Percentiles rank a stretch among this genome's conserved stretches.
Evolutionary conservation across 2,329 filamentous ascomycete genomes (phyloP).

Genomic region (Stemphylium vesicarium): DNA sequence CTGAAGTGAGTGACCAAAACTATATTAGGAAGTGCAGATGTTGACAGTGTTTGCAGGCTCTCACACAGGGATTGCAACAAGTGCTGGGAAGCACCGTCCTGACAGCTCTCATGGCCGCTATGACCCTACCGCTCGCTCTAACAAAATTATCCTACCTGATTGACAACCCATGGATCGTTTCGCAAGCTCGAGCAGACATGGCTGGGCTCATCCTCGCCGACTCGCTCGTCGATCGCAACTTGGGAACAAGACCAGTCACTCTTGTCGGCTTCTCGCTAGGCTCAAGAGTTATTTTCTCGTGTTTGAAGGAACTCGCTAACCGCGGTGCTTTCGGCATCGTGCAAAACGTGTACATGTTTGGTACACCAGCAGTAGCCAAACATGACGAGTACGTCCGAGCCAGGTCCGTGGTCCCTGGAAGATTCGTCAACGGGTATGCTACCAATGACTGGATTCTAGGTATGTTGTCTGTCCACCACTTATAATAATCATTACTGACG

Average conservation of each 20-base stretch:
- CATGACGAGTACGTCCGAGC: slow-evolving; percentile 85
- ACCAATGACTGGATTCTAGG: slow-evolving; percentile 96
- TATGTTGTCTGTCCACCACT: slow-evolving; percentile 17
- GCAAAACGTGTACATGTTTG: slow-evolving; percentile 95
- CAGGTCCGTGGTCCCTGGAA: slow-evolving; percentile 83
- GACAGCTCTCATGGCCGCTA: slow-evolving; percentile 85
- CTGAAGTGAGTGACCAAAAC: slow-evolving; percentile 69
- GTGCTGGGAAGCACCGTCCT: slow-evolving; percentile 89
- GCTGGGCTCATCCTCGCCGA: slow-evolving; percentile 93
- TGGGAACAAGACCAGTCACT: slow-evolving; percentile 89
- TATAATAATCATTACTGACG: slow-evolving; percentile 13
- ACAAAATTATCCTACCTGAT: slow-evolving; percentile 96
- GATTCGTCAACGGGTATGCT: slow-evolving; percentile 93
- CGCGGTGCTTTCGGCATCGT: slow-evolving; percentile 85
- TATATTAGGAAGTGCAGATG: slow-evolving; percentile 27
- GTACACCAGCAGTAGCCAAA: slow-evolving; percentile 88
- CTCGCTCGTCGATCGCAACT: slow-evolving; percentile 87
- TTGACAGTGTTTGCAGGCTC: slow-evolving; percentile 65
- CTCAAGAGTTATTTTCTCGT: slow-evolving; percentile 89
- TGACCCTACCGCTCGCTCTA: slow-evolving; percentile 89
- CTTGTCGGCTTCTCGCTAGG: slow-evolving; percentile 95
- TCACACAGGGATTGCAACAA: slow-evolving; percentile 96
- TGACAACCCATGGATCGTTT: slow-evolving; percentile 98
- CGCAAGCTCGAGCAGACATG: slow-evolving; percentile 84
- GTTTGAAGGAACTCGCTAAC: slow-evolving; percentile 82